Conservation (phyloP, 2,329 filamentous ascomycete genomes). For the Tolypocladium amazonense region DNA sequence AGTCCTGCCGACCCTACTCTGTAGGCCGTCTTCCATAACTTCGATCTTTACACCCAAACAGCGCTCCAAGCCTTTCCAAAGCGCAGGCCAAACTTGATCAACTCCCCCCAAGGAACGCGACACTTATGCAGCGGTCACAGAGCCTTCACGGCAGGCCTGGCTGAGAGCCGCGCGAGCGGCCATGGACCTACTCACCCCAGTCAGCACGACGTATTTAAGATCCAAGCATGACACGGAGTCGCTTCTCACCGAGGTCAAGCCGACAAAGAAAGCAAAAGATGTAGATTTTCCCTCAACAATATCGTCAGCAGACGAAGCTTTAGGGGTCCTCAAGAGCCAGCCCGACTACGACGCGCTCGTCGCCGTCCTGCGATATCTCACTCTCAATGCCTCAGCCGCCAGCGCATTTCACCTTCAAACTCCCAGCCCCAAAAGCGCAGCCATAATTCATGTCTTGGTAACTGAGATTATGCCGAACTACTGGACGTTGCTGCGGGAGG, state of each 20-base stretch:
- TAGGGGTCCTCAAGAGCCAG: conserved; percentile 51
- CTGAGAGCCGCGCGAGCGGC: not conserved
- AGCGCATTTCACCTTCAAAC: conserved; percentile 14
- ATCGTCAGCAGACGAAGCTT: conserved; percentile 35
- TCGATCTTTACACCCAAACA: not conserved
- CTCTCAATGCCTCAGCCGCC: conserved; percentile 10
- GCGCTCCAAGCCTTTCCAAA: not conserved
- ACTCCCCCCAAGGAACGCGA: not conserved
- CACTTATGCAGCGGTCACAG: not conserved
- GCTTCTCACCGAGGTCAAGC: conserved; percentile 25
- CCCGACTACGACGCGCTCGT: conserved; percentile 49
- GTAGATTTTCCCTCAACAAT: conserved; percentile 4
- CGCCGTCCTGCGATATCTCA: conserved; percentile 41
- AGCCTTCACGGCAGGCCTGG: not conserved
- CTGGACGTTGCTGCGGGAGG: conserved; percentile 55
- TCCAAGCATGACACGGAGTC: conserved; percentile 22
- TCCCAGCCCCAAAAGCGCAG: conserved; percentile 58
- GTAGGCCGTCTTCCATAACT: not conserved
- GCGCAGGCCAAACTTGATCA: not conserved
- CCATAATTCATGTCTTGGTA: conserved; percentile 66
- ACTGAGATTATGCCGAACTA: conserved; percentile 70
- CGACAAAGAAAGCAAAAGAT: conserved; percentile 5
- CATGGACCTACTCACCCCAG: conserved; percentile 48
- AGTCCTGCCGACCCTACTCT: not conserved
- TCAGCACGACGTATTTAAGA: conserved; percentile 40